Conservation (phyloP, 2,329 filamentous ascomycete genomes). For the Ceratocystis harringtonii region DNA sequence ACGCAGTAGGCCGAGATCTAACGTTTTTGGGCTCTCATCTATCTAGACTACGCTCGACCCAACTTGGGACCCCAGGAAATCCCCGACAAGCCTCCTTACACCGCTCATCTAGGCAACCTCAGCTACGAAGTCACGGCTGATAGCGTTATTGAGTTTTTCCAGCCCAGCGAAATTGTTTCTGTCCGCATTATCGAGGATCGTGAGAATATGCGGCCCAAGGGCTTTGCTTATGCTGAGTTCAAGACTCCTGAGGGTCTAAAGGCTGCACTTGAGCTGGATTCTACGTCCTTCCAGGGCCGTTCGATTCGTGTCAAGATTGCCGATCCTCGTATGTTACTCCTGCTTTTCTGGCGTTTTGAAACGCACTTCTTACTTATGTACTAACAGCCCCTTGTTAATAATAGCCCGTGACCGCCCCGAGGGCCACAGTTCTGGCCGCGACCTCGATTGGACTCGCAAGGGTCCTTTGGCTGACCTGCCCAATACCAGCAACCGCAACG, state of each 20-base stretch:
- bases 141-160: constrained; percentile 75
- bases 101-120: constrained; percentile 89
- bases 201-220: constrained; percentile 84
- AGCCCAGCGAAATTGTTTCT: constrained; percentile 69
- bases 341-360: neutral
- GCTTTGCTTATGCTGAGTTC: constrained; percentile 97
- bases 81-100: constrained; percentile 84
- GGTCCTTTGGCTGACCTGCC: constrained; percentile 70
- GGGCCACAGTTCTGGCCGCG: constrained; percentile 50
- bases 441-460: constrained; percentile 87
- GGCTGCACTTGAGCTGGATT: constrained; percentile 72
- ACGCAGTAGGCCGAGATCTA: neutral
- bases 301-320: constrained; percentile 89
- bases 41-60: constrained; percentile 43
- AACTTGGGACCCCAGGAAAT: constrained; percentile 60
- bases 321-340: constrained; percentile 66
- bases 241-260: constrained; percentile 74
- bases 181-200: constrained; percentile 97
- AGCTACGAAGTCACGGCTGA: constrained; percentile 83
- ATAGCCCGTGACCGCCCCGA: constrained; percentile 10
- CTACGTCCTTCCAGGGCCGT: constrained; percentile 70
- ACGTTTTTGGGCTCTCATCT: constrained; percentile 18
- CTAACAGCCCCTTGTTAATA: neutral
- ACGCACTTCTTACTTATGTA: neutral
- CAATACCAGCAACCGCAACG: constrained; percentile 28